These are phyloP conservation scores for Coleophoma cylindrospora DNA, from an alignment of 2,329 filamentous ascomycete genomes.

Conservation along the genomic window DNA sequence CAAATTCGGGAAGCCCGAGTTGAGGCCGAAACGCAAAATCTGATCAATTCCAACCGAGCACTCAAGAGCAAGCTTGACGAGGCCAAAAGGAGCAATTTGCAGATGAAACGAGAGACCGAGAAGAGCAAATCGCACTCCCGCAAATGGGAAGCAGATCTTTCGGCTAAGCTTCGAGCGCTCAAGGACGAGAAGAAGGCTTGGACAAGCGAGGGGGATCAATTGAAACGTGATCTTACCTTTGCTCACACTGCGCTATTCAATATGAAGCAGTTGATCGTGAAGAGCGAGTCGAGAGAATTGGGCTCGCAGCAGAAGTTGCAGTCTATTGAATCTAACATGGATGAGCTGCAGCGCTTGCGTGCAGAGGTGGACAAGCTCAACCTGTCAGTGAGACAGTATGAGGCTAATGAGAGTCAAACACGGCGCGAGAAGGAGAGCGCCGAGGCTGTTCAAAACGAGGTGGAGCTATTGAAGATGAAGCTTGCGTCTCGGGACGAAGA, in stretches of 20 bases:
- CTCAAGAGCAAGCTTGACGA: constrained; percentile 70
- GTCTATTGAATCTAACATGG: constrained; percentile 54
- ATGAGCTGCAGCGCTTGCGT: constrained; percentile 55
- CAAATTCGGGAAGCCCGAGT: constrained; percentile 72
- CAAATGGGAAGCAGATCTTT: constrained; percentile 72
- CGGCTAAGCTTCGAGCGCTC: constrained; percentile 58
- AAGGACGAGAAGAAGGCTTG: constrained; percentile 67
- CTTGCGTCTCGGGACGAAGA: constrained; percentile 47
- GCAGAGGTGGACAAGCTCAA: constrained; percentile 55
- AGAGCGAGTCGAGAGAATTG: constrained; percentile 64
- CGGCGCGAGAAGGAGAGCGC: constrained; percentile 52
- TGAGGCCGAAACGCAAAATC: constrained; percentile 77
- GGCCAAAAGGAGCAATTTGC: constrained; percentile 63
- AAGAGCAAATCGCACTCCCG: constrained; percentile 68
- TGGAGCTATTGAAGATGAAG: constrained; percentile 54
- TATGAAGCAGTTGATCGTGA: constrained; percentile 60
- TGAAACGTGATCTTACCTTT: constrained; percentile 53
- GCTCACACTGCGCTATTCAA: constrained; percentile 57
- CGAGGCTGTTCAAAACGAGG: constrained; percentile 51
- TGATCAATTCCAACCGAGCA: constrained; percentile 71
- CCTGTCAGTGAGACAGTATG: constrained; percentile 56
- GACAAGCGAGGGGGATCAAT: constrained; percentile 48
- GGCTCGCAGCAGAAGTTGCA: constrained; percentile 59
- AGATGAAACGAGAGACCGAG: constrained; percentile 67
- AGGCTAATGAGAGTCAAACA: constrained; percentile 58